Evolutionary conservation across 805 yeast species (phyloP), one percentile per base, ranked within the genome.

Genomic region (Candida stauntonica): DNA sequence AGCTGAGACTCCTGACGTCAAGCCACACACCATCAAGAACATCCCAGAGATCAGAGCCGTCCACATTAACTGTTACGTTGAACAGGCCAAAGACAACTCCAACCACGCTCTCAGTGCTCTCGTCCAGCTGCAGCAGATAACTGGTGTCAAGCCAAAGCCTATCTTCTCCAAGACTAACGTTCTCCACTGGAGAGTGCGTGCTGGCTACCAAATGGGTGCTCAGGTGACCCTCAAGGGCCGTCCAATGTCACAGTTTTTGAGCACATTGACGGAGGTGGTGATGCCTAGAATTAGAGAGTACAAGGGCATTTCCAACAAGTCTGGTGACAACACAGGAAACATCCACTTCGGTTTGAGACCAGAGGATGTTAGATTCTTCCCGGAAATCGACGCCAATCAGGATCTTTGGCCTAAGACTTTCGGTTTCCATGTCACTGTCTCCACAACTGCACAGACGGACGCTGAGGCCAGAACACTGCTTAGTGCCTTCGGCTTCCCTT

Each of bases 211-310:
- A 35, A 84, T 94, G 77, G 99, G 99, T 38, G 95, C 94, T 38
- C 84, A 85, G 56, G 81, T 81, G 12, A 76, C 73, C 42, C 66
- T 94, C 39, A 68, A 68, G 23, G 99, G 97, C 32, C 73, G 80
- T 48, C 83, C 85, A 38, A 85, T 89, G 79, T 66, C 79, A 39
- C 96, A 88, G 66, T 93, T 94, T 55, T 56, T 93, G 42, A 62
- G 84, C 6, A 91, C 98, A 1, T 66, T 93, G 51, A 79, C 95
- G 2, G 99, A 93, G 64, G 67, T 94, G 46, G 98, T 93, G 15
- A 72, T 93, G 52, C 99, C 99, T 33, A 77, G 96, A 62, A 78
- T 89, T 41, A 81, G 95, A 73, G 86, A 87, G 35, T 93, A 85
- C 63, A 67, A 69, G 48, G 97, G 97, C 35, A 69, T 93, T 36